phyloP scores from a whole-genome alignment of 441 rosid species.

The Croton laevigatus region DNA sequence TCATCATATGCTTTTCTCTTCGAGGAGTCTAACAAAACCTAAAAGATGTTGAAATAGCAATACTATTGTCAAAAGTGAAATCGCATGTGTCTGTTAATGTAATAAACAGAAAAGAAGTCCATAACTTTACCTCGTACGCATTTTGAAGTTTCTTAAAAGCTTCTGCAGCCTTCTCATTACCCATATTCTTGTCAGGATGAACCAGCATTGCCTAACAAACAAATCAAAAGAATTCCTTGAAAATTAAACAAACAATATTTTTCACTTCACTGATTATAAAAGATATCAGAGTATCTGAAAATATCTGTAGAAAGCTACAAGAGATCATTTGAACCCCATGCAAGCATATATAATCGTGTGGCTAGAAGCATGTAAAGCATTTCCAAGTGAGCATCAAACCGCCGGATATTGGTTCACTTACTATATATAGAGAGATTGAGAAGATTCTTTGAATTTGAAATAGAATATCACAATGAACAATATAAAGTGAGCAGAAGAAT shows the following conservation, averaged over 20 bases:
- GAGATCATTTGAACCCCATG: slow-evolving; percentile 1
- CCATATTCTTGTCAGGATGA: slow-evolving; percentile 99
- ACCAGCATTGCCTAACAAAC: slow-evolving; percentile 84
- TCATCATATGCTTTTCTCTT: slow-evolving; percentile 86
- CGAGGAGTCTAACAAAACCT: slow-evolving; percentile 80
- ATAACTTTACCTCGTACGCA: slow-evolving; percentile 75
- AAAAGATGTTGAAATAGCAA: background rate
- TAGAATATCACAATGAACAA: slow-evolving; percentile 5
- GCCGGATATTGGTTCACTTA: background rate
- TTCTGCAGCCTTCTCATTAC: slow-evolving; percentile 95
- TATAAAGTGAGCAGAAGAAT: slow-evolving; percentile 8
- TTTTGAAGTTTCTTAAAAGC: slow-evolving; percentile 98
- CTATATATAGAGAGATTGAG: slow-evolving; percentile 1
- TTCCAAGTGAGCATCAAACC: background rate
- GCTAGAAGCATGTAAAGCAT: slow-evolving; percentile 6
- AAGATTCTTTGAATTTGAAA: slow-evolving; percentile 7
- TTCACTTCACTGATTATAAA: slow-evolving; percentile 6
- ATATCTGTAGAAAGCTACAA: background rate
- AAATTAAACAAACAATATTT: background rate
- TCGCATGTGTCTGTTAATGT: slow-evolving; percentile 4
- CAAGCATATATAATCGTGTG: slow-evolving; percentile 6
- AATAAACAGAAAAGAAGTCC: slow-evolving; percentile 16
- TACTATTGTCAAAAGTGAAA: slow-evolving; percentile 11
- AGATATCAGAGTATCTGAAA: slow-evolving; percentile 12
- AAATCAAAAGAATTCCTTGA: background rate